Base-by-base conservation (phyloP, 2,329 filamentous ascomycete genomes). In the Pseudonectria buxi region DNA sequence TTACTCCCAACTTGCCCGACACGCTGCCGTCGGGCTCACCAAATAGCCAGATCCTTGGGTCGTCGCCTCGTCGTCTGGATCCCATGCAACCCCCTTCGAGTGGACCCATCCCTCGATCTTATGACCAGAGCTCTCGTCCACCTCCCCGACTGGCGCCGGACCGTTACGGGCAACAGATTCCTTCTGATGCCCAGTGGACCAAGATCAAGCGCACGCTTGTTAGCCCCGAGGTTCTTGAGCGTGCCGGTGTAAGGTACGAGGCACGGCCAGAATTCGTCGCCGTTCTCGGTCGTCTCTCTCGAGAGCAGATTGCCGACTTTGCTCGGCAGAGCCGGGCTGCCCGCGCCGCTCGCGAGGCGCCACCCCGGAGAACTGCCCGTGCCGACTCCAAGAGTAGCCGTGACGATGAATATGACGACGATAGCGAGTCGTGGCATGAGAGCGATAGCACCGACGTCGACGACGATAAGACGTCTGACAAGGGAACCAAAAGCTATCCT, bases 231-330 rank as follows among this genome's bases (percentile, higher is more conserved):
- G 72, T 78, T 0, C 61, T 81, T 3, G 63, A 69, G 26, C 61
- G 67, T 28, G 73, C 74, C 4, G 68, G 72, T 10, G 65, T 76
- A 14, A 69, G 76, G 9, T 80, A 77, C 46, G 76, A 80, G 53
- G 76, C 76, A 9, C 65, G 73, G 2, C 75, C 74, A 0, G 67
- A 72, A 2, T 81, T 75, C 39, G 74, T 81, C 69, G 77, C 76
- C 10, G 58, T 81, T 4, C 64, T 81, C 0, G 78, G 78, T 4
- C 61, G 69, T 11, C 60, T 81, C 3, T 62, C 62, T 2, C 65
- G 64, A 2, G 67, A 72, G 10, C 55, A 80, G 28, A 69, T 82
- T 26, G 59, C 61, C 14, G 62, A 70, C 6, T 72, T 67, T 36
- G 74, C 75, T 2, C 63, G 63, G 4, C 59, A 64, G 33, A 76